These are phyloP conservation scores for Tuber magnatum DNA, from an alignment of 495 filamentous ascomycete genomes.

Conservation along the genomic window DNA sequence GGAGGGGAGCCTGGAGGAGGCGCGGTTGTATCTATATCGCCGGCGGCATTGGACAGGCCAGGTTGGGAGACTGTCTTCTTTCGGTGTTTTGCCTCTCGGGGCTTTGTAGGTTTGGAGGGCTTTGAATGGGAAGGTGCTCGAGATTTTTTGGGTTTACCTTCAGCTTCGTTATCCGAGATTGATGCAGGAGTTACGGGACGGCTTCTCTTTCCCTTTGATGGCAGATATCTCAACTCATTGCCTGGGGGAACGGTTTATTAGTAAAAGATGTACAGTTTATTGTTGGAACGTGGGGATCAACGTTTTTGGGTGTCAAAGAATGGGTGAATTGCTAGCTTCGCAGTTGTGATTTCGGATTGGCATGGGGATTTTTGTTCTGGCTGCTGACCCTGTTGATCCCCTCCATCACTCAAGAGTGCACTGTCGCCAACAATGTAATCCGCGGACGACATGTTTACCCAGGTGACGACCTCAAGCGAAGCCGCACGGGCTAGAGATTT, in stretches of 20 bases:
- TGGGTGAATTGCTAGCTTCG: background rate
- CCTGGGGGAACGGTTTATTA: background rate
- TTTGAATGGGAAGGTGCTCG: slow-evolving; percentile 13
- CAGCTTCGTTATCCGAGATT: slow-evolving; percentile 24
- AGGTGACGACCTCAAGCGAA: background rate
- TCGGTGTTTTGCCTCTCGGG: slow-evolving; percentile 14
- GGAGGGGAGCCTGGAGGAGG: slow-evolving; percentile 18
- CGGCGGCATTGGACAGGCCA: background rate
- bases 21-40: background rate
- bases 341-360: background rate
- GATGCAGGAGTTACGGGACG: slow-evolving; percentile 25
- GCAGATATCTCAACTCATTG: background rate
- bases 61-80: slow-evolving; percentile 18
- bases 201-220: slow-evolving; percentile 7
- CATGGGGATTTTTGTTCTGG: background rate
- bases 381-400: background rate
- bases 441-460: background rate
- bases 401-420: background rate
- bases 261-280: background rate
- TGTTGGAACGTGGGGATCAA: background rate
- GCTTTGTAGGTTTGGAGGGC: slow-evolving; percentile 7
- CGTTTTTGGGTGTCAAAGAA: background rate
- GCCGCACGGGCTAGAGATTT: background rate
- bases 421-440: background rate
- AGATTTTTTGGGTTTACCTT: slow-evolving; percentile 3